Conservation (phyloP, 2,329 filamentous ascomycete species). For the Hirsutella minnesotensis region DNA sequence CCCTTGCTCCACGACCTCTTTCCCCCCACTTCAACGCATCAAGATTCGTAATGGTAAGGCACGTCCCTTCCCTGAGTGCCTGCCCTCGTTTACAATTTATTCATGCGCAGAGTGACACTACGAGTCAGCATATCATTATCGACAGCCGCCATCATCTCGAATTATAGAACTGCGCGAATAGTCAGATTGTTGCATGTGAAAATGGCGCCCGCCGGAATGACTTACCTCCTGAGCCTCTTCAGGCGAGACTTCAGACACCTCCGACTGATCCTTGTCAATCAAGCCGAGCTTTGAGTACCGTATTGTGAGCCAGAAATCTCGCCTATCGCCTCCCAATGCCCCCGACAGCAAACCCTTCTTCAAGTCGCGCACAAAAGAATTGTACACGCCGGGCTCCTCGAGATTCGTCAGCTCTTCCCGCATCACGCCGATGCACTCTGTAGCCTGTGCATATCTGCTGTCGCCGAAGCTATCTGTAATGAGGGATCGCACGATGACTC, state of each 20-base stretch:
- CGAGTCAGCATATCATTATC: too few relatives aligned
- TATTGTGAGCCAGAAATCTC: slow-evolving; percentile 73
- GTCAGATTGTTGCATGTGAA: slow-evolving; percentile 12
- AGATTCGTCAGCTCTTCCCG: slow-evolving; percentile 63
- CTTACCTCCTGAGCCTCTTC: slow-evolving; percentile 58
- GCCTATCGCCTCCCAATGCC: slow-evolving; percentile 62
- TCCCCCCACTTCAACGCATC: too few relatives aligned
- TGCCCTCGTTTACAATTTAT: too few relatives aligned
- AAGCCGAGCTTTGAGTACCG: slow-evolving; percentile 57
- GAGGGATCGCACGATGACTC: slow-evolving; percentile 52
- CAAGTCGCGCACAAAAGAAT: slow-evolving; percentile 56
- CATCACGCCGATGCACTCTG: slow-evolving; percentile 69
- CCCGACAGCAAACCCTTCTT: slow-evolving; percentile 61
- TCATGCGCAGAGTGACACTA: too few relatives aligned
- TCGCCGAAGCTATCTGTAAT: slow-evolving; percentile 67
- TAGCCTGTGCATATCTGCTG: slow-evolving; percentile 57
- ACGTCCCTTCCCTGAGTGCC: too few relatives aligned
- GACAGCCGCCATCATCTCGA: too few relatives aligned
- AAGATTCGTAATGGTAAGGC: too few relatives aligned
- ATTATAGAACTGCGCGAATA: slow-evolving; percentile 21
- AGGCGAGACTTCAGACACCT: slow-evolving; percentile 52
- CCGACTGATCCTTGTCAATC: slow-evolving; percentile 51
- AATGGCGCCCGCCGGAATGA: neutral
- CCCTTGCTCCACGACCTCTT: too few relatives aligned
- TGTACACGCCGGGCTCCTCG: slow-evolving; percentile 68